These are phyloP conservation scores for Psilocybe azurescens DNA, from an alignment of 768 basidiomycete species.

Conservation along the genomic window DNA sequence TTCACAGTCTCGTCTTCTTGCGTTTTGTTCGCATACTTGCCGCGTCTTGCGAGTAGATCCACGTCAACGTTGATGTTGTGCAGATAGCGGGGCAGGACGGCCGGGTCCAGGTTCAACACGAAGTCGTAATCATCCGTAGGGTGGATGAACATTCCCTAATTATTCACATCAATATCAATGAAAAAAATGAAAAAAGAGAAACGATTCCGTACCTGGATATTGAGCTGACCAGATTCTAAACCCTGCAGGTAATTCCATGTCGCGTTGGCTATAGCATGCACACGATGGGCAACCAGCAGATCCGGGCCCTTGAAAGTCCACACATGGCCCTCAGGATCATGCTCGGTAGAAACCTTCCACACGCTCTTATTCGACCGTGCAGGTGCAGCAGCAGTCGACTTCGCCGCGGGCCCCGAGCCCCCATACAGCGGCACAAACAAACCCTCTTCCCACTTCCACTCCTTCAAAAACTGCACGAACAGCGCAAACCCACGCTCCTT, in stretches of 20 bases:
- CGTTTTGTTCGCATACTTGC: conserved; percentile 51
- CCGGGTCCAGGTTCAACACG: conserved; percentile 73
- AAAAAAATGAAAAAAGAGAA: conserved; percentile 4
- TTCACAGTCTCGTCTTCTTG: conserved; percentile 30
- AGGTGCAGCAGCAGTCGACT: conserved; percentile 28
- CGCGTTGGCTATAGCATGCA: conserved; percentile 76
- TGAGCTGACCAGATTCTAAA: conserved; percentile 52
- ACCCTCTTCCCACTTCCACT: conserved; percentile 85
- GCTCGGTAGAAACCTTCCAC: conserved; percentile 82
- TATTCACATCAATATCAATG: background rate
- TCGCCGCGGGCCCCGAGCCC: conserved; percentile 20
- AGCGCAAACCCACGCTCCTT: conserved; percentile 83
- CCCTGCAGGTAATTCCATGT: conserved; percentile 65
- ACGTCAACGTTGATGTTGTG: conserved; percentile 68
- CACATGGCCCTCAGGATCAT: conserved; percentile 72
- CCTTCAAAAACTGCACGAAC: conserved; percentile 72
- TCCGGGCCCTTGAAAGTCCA: conserved; percentile 80
- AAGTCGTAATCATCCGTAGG: conserved; percentile 88
- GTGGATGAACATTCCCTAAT: conserved; percentile 83
- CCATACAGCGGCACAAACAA: conserved; percentile 76
- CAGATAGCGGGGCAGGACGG: conserved; percentile 69
- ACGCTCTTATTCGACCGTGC: conserved; percentile 44
- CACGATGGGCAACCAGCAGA: conserved; percentile 72
- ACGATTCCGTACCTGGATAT: conserved; percentile 58
- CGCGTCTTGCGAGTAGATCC: conserved; percentile 46